These are phyloP conservation scores for Mycena alexandri DNA, from an alignment of 768 basidiomycete species.

Conservation along the genomic window DNA sequence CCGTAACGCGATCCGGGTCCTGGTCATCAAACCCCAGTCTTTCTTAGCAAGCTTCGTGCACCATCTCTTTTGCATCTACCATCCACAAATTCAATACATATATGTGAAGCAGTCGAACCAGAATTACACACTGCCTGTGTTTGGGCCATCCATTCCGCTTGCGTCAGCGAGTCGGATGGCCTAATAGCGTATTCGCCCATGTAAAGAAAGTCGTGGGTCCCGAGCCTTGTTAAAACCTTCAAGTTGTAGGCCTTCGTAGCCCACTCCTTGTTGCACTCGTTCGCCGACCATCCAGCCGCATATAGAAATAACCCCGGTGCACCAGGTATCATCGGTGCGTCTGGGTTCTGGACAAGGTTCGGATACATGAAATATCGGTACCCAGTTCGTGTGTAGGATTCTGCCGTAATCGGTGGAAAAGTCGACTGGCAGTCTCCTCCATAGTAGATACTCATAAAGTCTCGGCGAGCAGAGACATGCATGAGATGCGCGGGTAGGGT, in stretches of 20 bases:
- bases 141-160: conserved; percentile 14
- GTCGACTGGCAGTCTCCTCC: conserved; percentile 8
- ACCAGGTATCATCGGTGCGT: conserved; percentile 30
- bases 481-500: neutral
- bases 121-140: neutral
- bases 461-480: conserved; percentile 19
- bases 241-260: neutral
- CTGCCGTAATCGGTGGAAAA: conserved; percentile 8
- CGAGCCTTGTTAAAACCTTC: conserved; percentile 24
- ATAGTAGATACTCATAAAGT: conserved; percentile 24
- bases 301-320: conserved; percentile 33
- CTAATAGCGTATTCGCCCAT: conserved; percentile 26
- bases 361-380: conserved; percentile 31
- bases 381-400: conserved; percentile 17
- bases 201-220: conserved; percentile 7
- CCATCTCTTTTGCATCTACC: conserved; percentile 47
- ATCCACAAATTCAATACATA: neutral
- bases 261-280: neutral
- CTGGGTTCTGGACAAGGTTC: conserved; percentile 27
- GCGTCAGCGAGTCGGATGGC: conserved; percentile 14
- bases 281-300: conserved; percentile 12
- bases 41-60: conserved; percentile 42
- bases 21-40: conserved; percentile 43
- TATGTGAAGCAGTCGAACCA: too few relatives aligned
- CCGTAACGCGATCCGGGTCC: conserved; percentile 47